Evolutionary conservation across 2,329 filamentous ascomycete genomes (phyloP).

Genomic region (Alternaria panax): DNA sequence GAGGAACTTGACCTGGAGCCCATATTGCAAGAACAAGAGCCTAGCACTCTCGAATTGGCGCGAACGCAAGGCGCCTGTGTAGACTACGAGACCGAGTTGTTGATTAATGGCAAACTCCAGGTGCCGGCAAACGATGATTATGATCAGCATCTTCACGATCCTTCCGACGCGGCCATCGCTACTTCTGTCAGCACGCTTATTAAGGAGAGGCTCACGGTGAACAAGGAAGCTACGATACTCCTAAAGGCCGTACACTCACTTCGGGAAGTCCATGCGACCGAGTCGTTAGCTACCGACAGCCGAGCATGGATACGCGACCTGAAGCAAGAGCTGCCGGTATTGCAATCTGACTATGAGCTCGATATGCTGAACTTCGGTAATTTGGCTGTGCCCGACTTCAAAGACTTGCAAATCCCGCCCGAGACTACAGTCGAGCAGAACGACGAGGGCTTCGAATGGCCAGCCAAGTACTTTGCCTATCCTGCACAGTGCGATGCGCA

Average conservation of each 20-base stretch:
- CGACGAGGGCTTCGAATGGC: constrained; percentile 56
- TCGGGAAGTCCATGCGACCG: constrained; percentile 2
- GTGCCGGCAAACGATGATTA: constrained; percentile 17
- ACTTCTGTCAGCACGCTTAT: constrained; percentile 24
- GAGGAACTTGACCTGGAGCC: constrained; percentile 27
- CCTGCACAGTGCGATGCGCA: constrained; percentile 31
- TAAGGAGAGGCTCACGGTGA: constrained; percentile 40
- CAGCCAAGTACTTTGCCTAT: constrained; percentile 43
- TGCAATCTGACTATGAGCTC: constrained; percentile 55
- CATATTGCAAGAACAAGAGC: constrained; percentile 33
- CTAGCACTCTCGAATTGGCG: constrained; percentile 57
- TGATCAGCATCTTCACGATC: constrained; percentile 31
- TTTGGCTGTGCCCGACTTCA: constrained; percentile 33
- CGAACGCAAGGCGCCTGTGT: constrained; percentile 54
- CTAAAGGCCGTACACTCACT: constrained; percentile 30
- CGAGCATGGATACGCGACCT: constrained; percentile 32
- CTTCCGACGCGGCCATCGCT: constrained; percentile 18
- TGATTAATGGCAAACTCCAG: constrained; percentile 20
- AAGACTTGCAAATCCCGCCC: constrained; percentile 40
- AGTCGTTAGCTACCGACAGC: constrained; percentile 6
- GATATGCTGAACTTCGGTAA: constrained; percentile 53
- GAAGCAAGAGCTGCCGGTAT: constrained; percentile 57
- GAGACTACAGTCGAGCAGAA: constrained; percentile 50
- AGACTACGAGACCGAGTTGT: constrained; percentile 46
- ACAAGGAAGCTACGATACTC: constrained; percentile 38